Conservation (phyloP, 1,284 basidiomycete genomes). For the Grifola frondosa region DNA sequence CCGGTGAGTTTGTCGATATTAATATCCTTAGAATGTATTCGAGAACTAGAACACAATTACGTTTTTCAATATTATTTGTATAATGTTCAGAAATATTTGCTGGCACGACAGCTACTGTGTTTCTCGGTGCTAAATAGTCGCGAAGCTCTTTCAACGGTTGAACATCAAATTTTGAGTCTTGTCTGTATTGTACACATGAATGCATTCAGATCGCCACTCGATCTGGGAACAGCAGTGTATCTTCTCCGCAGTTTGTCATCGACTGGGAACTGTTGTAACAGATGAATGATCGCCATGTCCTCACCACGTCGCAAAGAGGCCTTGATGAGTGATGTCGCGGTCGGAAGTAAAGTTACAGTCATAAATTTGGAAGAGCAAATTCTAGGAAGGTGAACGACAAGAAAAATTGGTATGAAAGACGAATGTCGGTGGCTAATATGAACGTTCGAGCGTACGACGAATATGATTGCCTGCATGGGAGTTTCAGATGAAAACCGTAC, state of each 20-base stretch:
- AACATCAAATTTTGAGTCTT: constrained; percentile 29
- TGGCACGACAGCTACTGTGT: constrained; percentile 72
- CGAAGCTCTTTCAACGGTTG: constrained; percentile 61
- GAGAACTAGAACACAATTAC: no score
- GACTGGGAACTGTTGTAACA: constrained; percentile 77
- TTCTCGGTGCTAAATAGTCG: constrained; percentile 77
- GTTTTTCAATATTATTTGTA: no score
- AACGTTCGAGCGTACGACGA: neutral
- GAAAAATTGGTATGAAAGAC: constrained; percentile 73
- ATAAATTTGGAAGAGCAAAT: constrained; percentile 90
- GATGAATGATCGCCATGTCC: constrained; percentile 82
- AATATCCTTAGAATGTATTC: no score
- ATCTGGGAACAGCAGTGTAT: constrained; percentile 21
- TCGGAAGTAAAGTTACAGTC: constrained; percentile 77
- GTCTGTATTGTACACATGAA: constrained; percentile 42
- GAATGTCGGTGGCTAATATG: constrained; percentile 40
- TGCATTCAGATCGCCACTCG: constrained; percentile 45
- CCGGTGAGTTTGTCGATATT: no score
- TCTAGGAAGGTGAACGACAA: constrained; percentile 66
- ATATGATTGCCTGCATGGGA: no score
- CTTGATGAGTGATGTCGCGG: constrained; percentile 76
- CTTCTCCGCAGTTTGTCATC: constrained; percentile 68
- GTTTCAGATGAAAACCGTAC: no score
- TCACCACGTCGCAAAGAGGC: constrained; percentile 84
- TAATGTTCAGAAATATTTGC: no score